Conservation (phyloP, 1,284 basidiomycete genomes). For the Leccinum fuscescens region DNA sequence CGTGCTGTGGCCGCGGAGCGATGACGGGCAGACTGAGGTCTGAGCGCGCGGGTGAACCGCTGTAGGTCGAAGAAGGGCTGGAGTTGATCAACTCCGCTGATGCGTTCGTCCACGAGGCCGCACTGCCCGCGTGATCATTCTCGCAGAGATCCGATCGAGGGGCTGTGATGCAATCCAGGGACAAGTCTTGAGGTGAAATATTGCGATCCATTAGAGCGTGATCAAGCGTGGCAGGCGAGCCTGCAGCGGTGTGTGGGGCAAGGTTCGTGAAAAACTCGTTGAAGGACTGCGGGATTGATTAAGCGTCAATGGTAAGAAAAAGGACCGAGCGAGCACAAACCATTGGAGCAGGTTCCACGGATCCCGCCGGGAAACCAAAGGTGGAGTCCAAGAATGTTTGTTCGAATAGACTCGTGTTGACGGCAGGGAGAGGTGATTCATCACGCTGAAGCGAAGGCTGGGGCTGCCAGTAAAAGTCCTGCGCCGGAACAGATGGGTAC, state of each 20-base stretch:
- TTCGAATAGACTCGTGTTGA: slow-evolving; percentile 51
- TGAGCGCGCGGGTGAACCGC: slow-evolving; percentile 45
- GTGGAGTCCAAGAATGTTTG: slow-evolving; percentile 37
- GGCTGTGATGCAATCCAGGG: slow-evolving; percentile 8
- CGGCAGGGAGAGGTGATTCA: slow-evolving; percentile 48
- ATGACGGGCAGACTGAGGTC: slow-evolving; percentile 36
- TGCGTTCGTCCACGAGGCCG: slow-evolving; percentile 8
- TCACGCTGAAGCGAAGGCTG: slow-evolving; percentile 39
- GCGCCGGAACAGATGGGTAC: slow-evolving; percentile 5
- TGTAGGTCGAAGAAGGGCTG: slow-evolving; percentile 43
- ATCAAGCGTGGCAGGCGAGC: slow-evolving; percentile 16
- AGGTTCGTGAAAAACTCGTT: slow-evolving; percentile 25
- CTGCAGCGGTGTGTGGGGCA: slow-evolving; percentile 20
- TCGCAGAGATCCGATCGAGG: slow-evolving; percentile 11
- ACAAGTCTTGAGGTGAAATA: slow-evolving; percentile 18
- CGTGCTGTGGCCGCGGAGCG: slow-evolving; percentile 36
- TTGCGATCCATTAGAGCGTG: slow-evolving; percentile 32
- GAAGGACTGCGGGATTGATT: slow-evolving; percentile 17
- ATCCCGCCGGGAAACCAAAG: slow-evolving; percentile 27
- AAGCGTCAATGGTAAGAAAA: background rate
- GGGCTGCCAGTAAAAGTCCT: slow-evolving; percentile 4
- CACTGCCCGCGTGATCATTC: slow-evolving; percentile 4
- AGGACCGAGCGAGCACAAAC: slow-evolving; percentile 16
- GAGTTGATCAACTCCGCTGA: slow-evolving; percentile 28
- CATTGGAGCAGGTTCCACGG: slow-evolving; percentile 16